Evolutionary conservation across 345 rosid species (phyloP).

Genomic region (Citrus trifoliata): DNA sequence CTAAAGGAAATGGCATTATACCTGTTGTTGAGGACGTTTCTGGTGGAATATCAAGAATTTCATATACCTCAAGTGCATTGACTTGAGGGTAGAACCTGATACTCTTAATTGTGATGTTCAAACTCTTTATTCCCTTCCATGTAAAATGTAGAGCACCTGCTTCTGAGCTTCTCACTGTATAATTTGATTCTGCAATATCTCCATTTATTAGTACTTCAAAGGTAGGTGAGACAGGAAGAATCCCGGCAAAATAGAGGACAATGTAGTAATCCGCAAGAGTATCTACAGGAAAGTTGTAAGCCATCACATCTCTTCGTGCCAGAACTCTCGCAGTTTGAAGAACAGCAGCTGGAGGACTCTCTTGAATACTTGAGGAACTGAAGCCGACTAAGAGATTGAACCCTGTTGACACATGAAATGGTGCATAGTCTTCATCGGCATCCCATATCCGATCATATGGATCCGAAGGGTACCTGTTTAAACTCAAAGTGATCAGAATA

Average conservation of each 20-base stretch:
- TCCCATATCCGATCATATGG: constrained; percentile 91
- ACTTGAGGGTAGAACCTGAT: constrained; percentile 60
- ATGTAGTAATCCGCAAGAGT: constrained; percentile 53
- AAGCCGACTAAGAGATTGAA: constrained; percentile 32
- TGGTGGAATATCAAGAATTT: constrained; percentile 56
- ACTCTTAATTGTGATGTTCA: constrained; percentile 64
- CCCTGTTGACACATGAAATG: constrained; percentile 49
- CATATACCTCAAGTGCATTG: constrained; percentile 70
- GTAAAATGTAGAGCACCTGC: constrained; percentile 48
- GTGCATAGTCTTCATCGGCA: constrained; percentile 57
- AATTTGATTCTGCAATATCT: constrained; percentile 42
- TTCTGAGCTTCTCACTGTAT: constrained; percentile 47
- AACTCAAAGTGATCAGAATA: constrained; percentile 4
- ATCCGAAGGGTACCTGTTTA: constrained; percentile 73
- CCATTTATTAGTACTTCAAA: constrained; percentile 62
- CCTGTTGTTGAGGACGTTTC: constrained; percentile 93
- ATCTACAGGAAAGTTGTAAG: constrained; percentile 53
- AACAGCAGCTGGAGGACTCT: constrained; percentile 65
- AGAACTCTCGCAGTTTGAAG: constrained; percentile 77
- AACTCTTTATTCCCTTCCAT: constrained; percentile 33
- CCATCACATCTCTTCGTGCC: constrained; percentile 46
- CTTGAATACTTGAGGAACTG: constrained; percentile 38
- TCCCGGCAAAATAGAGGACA: constrained; percentile 77
- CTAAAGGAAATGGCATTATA: constrained; percentile 10
- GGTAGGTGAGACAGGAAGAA: constrained; percentile 72